Conservation (phyloP, 345 rosid genomes). For the Theobroma cacao region DNA sequence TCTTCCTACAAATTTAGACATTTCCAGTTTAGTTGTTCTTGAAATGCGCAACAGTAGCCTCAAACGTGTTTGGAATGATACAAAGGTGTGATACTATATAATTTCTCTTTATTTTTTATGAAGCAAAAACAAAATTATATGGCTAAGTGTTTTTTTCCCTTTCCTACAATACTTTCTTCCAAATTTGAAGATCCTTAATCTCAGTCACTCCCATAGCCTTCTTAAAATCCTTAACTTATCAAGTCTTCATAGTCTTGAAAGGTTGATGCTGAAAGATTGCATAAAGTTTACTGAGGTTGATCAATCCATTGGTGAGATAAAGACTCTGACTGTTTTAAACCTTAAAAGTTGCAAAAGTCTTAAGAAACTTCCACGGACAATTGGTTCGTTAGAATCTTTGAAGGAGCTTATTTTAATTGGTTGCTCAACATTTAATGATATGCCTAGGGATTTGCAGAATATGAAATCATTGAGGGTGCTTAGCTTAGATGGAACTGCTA, state of each 20-base stretch:
- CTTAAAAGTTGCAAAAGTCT: constrained; percentile 9
- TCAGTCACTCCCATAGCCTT: constrained; percentile 18
- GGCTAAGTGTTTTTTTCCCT: neutral
- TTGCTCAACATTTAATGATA: constrained; percentile 15
- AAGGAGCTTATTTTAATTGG: constrained; percentile 21
- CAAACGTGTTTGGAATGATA: neutral
- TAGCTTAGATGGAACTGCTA: neutral
- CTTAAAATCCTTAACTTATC: constrained; percentile 21
- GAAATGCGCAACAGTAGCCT: neutral
- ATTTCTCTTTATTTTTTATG: neutral
- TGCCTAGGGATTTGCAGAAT: neutral
- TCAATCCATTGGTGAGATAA: neutral
- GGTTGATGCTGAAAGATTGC: constrained; percentile 28
- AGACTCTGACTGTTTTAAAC: neutral
- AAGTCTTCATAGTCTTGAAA: constrained; percentile 24
- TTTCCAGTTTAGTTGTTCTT: neutral
- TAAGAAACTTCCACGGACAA: constrained; percentile 7
- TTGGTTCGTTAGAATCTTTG: constrained; percentile 14
- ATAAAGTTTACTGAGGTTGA: neutral
- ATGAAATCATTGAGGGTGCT: constrained; percentile 5
- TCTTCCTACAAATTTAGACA: neutral
- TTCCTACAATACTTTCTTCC: no score
- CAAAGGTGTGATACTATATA: neutral
- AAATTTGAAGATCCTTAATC: constrained; percentile 29
- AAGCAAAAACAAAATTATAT: neutral